phyloP scores from a whole-genome alignment of 768 basidiomycete genomes.

The Leccinum pellstonianum region DNA sequence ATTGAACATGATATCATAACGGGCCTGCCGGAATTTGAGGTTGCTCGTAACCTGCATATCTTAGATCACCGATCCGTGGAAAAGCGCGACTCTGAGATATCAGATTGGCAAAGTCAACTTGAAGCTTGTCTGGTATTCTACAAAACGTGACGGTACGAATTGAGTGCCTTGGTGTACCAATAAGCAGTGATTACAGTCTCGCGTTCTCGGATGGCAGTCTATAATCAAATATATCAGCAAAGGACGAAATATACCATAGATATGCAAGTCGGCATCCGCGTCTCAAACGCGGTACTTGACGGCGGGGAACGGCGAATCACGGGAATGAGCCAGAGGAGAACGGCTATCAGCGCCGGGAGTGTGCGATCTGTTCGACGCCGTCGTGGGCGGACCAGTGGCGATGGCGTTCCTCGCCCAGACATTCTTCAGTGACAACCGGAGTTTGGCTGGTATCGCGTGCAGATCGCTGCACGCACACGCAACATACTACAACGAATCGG shows the following conservation, averaged over 20 bases:
- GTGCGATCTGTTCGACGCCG: conserved; percentile 4
- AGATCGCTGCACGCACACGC: conserved; percentile 36
- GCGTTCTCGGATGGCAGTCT: not conserved
- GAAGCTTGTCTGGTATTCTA: not conserved
- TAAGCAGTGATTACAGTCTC: too few species aligned
- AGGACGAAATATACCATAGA: not conserved
- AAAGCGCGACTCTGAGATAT: too few species aligned
- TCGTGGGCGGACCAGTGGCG: conserved; percentile 19
- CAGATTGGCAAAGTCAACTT: too few species aligned
- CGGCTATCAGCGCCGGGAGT: not conserved
- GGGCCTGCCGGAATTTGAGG: too few species aligned
- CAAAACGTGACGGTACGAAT: not conserved
- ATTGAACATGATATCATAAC: too few species aligned
- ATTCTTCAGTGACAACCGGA: conserved; percentile 38
- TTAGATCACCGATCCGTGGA: too few species aligned
- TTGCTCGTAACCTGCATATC: too few species aligned
- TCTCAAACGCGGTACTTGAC: not conserved
- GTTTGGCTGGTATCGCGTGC: conserved; percentile 35
- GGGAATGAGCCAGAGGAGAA: conserved; percentile 1
- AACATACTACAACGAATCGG: not conserved
- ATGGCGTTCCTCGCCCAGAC: conserved; percentile 39
- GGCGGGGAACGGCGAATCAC: not conserved
- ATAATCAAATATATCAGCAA: not conserved
- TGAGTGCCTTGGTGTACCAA: too few species aligned
- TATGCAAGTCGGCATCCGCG: not conserved